These are phyloP conservation scores for Capsicum rhomboideum DNA, from an alignment of 257 asterid species.

Conservation along the genomic window DNA sequence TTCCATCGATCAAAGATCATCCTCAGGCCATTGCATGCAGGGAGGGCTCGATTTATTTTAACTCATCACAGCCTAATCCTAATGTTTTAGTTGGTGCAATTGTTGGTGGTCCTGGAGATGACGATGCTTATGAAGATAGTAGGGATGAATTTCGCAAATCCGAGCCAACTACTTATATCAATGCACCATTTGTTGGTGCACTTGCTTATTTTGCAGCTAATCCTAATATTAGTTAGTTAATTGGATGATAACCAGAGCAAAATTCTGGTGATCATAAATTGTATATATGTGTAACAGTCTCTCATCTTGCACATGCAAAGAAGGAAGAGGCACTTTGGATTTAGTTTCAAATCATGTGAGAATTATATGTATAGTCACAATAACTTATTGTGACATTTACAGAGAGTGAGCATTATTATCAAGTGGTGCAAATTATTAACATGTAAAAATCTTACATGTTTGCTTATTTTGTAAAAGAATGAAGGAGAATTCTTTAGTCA, in stretches of 20 bases:
- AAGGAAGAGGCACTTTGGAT: constrained; percentile 47
- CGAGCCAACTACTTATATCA: constrained; percentile 90
- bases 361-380: constrained; percentile 11
- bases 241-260: not conserved
- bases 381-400: constrained; percentile 10
- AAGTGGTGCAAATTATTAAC: not conserved
- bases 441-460: not conserved
- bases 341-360: constrained; percentile 7
- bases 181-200: constrained; percentile 92
- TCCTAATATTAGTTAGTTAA: constrained; percentile 28
- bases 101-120: constrained; percentile 91
- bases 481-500: not conserved
- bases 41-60: constrained; percentile 66
- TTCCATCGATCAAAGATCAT: constrained; percentile 66
- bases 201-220: constrained; percentile 73
- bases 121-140: constrained; percentile 60
- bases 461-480: not conserved
- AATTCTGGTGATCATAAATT: not conserved
- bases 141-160: constrained; percentile 58
- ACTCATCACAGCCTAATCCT: constrained; percentile 77
- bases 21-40: constrained; percentile 53
- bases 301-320: constrained; percentile 67
- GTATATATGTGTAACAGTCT: constrained; percentile 27
- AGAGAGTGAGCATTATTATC: not conserved
- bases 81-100: constrained; percentile 76